These are phyloP conservation scores for Coniferiporia sulphurascens DNA, from an alignment of 1,284 basidiomycete species.

Conservation along the genomic window DNA sequence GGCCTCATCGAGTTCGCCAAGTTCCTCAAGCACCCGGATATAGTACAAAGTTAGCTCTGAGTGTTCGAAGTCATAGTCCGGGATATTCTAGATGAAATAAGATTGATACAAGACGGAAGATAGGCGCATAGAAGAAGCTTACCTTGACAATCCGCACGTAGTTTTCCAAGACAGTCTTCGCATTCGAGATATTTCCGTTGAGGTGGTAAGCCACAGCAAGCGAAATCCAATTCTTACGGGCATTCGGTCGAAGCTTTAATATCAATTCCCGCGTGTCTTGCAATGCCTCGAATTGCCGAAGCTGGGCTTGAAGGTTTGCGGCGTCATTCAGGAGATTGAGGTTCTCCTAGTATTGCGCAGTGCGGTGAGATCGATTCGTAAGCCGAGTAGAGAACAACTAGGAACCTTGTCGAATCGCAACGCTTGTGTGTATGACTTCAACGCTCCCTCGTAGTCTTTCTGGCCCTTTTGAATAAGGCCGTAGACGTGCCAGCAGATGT, in stretches of 20 bases:
- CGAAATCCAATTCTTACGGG: constrained; percentile 88
- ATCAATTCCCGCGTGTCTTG: constrained; percentile 83
- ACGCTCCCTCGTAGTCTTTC: constrained; percentile 64
- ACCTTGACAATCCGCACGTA: constrained; percentile 64
- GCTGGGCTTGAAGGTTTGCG: constrained; percentile 85
- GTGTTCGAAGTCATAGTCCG: constrained; percentile 78
- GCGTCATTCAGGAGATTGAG: constrained; percentile 91
- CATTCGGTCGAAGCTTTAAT: constrained; percentile 75
- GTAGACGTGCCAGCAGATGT: constrained; percentile 98
- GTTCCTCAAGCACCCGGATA: constrained; percentile 72
- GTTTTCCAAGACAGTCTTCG: constrained; percentile 70
- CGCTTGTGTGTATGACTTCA: constrained; percentile 52
- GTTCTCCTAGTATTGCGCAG: constrained; percentile 64
- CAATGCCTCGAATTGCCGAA: constrained; percentile 78
- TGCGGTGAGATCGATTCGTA: constrained; percentile 6
- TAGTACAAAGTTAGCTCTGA: constrained; percentile 86
- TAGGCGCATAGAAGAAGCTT: constrained; percentile 18
- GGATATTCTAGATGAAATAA: constrained; percentile 49
- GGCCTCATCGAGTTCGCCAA: constrained; percentile 62
- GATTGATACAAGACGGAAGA: constrained; percentile 12
- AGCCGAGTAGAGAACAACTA: constrained; percentile 13
- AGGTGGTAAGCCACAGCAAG: constrained; percentile 89
- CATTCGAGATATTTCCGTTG: constrained; percentile 69
- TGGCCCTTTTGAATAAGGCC: constrained; percentile 91
- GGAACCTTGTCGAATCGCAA: constrained; percentile 84